These are phyloP conservation scores for Uromyces viciae-fabae DNA, from an alignment of 1,284 basidiomycete species.

Conservation along the genomic window DNA sequence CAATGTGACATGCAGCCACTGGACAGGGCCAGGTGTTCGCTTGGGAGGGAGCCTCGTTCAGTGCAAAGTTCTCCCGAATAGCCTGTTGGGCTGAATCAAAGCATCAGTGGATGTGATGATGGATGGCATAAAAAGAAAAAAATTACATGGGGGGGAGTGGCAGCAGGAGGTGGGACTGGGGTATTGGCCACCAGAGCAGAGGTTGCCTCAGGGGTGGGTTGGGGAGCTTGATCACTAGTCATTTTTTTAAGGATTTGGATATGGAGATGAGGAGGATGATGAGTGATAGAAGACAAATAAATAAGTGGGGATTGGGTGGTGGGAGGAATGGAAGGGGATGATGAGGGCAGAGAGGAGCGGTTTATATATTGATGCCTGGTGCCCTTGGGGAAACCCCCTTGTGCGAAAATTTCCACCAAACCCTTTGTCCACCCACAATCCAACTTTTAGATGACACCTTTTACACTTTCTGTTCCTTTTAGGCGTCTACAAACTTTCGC, in stretches of 20 bases:
- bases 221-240: background rate
- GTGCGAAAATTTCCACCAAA: background rate
- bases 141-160: too few relatives aligned
- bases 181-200: background rate
- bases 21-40: background rate
- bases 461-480: background rate
- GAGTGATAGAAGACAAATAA: background rate
- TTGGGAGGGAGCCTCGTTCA: too few relatives aligned
- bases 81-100: too few relatives aligned
- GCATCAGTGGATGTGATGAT: too few relatives aligned
- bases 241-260: background rate
- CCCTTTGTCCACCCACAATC: conserved; percentile 3
- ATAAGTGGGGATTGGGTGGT: background rate
- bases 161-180: background rate
- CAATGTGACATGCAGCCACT: background rate
- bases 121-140: too few relatives aligned
- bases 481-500: background rate
- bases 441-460: background rate
- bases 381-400: background rate
- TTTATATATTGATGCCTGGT: background rate
- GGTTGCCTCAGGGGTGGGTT: background rate
- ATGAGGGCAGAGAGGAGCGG: background rate
- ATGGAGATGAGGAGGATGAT: background rate
- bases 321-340: background rate
- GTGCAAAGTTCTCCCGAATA: too few relatives aligned